Base-by-base conservation (phyloP, 176 grass and related monocot genomes). In the Aegilops longissima region DNA sequence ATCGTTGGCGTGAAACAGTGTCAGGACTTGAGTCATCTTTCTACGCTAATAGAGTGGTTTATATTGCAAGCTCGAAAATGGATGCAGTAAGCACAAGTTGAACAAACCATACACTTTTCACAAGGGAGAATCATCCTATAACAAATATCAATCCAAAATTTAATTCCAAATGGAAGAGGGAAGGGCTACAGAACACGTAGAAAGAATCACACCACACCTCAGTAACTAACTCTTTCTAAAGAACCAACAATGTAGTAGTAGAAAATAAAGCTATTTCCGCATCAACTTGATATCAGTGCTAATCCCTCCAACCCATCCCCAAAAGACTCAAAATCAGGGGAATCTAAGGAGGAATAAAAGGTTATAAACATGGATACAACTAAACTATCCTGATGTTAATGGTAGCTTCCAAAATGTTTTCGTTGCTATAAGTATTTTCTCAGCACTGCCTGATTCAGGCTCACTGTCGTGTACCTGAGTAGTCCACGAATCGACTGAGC, bases 371-470 rank as follows among this genome's bases (percentile, higher is more conserved):
- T 44, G 63, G 80, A 82, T 25, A 76, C n/a, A 76, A 27, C 76
- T 85, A 69, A 52, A 17, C 83, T 84, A 93, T 39, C 54, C 5
- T 68, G 73, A 86, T 78, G 86, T 88, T 90, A 86, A 76, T 42
- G 84, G 84, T 78, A 90, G 87, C 81, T 90, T 93, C 97, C 90
- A 99, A 91, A 89, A 94, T 70, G 85, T 93, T 91, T 99, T 94
- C 11, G 79, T 96, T 12, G 90, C 94, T 20, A 94, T 85, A 51
- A 99, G 94, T 91, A 99, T 96, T 91, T 99, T 96, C 73, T 91
- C 89, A 1, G 29, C 61, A 18, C 66, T 59, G 59, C 72, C 63
- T 61, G 89, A 93, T 89, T 93, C 90, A 65, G 94, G 92, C 63
- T 99, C 97, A 36, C 78, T 70, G 21, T 89, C 83, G 81, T 94